A percentile compares a stretch with the other conserved stretches of the same genome.
phyloP scores from a whole-genome alignment of 768 basidiomycete species.

The Mycena galericulata region DNA sequence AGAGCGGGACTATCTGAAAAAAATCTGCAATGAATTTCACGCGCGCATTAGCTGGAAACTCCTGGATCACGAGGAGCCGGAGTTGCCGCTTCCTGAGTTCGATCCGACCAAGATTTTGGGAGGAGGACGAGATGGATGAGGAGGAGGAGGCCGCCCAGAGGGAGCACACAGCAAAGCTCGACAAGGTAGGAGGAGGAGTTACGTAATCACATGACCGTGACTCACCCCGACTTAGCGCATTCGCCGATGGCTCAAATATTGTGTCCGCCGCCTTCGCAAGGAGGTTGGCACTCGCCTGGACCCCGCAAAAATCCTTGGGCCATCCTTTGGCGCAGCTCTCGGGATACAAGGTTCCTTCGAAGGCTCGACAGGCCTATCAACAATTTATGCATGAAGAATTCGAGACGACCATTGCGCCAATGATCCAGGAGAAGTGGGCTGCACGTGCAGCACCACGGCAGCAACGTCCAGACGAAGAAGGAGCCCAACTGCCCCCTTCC shows the following conservation, averaged over 20 bases:
- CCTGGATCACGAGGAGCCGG: constrained; percentile 7
- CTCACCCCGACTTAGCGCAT: constrained; percentile 21
- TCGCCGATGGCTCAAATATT: constrained; percentile 24
- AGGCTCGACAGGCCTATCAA: constrained; percentile 12
- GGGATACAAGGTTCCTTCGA: background rate
- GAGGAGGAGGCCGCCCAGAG: background rate
- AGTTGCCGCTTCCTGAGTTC: background rate
- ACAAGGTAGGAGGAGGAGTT: background rate
- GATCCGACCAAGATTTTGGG: background rate
- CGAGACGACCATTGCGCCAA: background rate
- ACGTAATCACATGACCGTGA: background rate
- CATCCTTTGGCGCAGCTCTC: background rate
- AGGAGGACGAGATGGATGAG: background rate
- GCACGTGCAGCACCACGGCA: no score
- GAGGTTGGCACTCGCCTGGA: background rate
- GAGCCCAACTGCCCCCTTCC: background rate
- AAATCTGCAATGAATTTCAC: constrained; percentile 6
- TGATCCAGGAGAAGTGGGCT: background rate
- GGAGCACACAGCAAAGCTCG: background rate
- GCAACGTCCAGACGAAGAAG: background rate
- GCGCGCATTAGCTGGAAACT: background rate
- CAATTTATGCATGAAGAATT: constrained; percentile 15
- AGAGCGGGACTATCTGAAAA: background rate
- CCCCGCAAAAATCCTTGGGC: background rate
- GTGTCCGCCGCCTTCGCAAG: background rate